Conservation (phyloP, 169 alveolate species). For the Perkinsus chesapeaki region DNA sequence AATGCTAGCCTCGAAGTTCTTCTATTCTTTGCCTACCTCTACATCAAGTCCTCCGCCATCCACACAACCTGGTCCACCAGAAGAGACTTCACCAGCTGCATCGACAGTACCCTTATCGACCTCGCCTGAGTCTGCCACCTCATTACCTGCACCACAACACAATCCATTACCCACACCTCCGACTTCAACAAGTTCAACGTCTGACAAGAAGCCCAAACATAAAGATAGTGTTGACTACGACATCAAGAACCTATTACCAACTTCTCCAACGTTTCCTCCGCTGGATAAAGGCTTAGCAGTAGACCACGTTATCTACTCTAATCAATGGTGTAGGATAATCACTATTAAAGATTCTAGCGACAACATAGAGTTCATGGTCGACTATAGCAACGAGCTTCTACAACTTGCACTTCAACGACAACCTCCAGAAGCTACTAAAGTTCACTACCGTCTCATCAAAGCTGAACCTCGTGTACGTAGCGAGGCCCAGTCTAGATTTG, state of each 20-base stretch:
- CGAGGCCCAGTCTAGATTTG: neutral
- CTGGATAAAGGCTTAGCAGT: neutral
- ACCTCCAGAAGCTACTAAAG: neutral
- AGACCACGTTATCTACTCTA: neutral
- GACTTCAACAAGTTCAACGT: neutral
- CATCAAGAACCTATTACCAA: neutral
- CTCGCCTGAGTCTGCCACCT: neutral
- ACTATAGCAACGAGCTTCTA: neutral
- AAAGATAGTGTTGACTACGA: neutral
- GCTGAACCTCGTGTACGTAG: neutral
- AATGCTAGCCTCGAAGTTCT: neutral
- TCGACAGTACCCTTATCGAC: neutral
- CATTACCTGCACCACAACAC: neutral
- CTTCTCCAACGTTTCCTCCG: neutral
- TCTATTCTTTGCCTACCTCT: neutral
- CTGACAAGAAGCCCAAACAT: neutral
- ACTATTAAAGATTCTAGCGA: neutral
- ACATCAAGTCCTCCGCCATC: too few species aligned
- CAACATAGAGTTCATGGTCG: neutral
- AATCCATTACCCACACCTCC: neutral
- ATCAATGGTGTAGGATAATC: neutral
- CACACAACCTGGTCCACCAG: too few species aligned
- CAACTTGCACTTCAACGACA: neutral
- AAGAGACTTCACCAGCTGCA: neutral
- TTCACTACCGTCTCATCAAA: neutral